Base-by-base conservation (phyloP, 2,329 filamentous ascomycete species). In the Acephala macrosclerotiorum region DNA sequence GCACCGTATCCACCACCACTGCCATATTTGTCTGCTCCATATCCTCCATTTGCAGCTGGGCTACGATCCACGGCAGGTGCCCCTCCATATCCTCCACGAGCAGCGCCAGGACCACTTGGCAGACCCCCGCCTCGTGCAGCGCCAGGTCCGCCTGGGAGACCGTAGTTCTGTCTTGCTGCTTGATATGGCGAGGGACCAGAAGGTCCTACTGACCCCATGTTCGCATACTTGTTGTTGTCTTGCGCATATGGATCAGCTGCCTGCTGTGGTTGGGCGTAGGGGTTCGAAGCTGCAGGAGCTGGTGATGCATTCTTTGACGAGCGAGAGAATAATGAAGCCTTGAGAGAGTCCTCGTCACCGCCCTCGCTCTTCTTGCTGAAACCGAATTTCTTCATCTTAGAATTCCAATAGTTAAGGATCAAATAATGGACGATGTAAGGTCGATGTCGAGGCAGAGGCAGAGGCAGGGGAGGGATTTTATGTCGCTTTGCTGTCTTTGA, bases 211-310 rank as follows among this genome's bases (percentile, higher is more conserved):
- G 70, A 62, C 18, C 67, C 83, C 67, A 81, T 79, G 67, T 83
- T 81, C 65, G 84, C 81, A 72, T 87, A 88, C 29, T 85, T 85
- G 67, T 88, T 87, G 35, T 77, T 77, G 61, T 83, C 80, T 75
- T 86, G 82, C 60, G 86, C 86, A 72, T 90, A 89, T 6, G 87
- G 87, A 71, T 89, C 89, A 40, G 83, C 81, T 12, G 70, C 69
- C 65, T 65, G 71, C n/a, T 71, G 67, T 51, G 69, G 69, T 65
- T 75, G 72, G 20, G 75, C 75, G 65, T 77, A 77, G 25, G 75
- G 76, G 57, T 77, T 77, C 33, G 73, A 71, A 55, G 70, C 68
- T 40, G 73, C 64, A 29, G 71, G 74, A n/a, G 80, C 79, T 61
- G 81, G 79, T 6, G 82, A 80, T 45, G 80, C 77, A 74, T 84